These are phyloP conservation scores for Aspergillus oerlinghausenensis DNA, from an alignment of 2,329 filamentous ascomycete genomes.

Conservation along the genomic window DNA sequence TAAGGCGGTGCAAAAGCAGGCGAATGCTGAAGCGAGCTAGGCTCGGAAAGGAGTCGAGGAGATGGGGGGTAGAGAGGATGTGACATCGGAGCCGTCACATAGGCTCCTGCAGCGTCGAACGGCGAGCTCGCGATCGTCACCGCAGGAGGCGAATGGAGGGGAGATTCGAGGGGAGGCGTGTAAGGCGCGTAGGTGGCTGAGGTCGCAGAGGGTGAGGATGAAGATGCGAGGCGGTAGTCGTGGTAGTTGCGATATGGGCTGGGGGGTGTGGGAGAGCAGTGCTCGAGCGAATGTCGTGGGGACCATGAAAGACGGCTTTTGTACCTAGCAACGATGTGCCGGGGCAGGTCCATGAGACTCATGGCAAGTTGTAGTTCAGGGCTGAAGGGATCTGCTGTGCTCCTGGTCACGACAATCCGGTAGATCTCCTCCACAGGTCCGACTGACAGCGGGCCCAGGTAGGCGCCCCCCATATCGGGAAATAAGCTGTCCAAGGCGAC, in stretches of 20 bases:
- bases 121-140: slow-evolving; percentile 35
- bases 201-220: slow-evolving; percentile 35
- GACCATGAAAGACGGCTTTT: slow-evolving; percentile 64
- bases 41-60: slow-evolving; percentile 32
- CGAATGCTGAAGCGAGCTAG: slow-evolving; percentile 29
- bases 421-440: slow-evolving; percentile 83
- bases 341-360: slow-evolving; percentile 67
- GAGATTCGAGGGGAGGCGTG: slow-evolving; percentile 39
- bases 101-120: slow-evolving; percentile 30
- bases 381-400: slow-evolving; percentile 53
- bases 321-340: slow-evolving; percentile 65
- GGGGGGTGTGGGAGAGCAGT: slow-evolving; percentile 33
- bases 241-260: slow-evolving; percentile 30
- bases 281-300: slow-evolving; percentile 33
- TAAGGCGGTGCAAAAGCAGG: slow-evolving; percentile 37
- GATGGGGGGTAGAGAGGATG: slow-evolving; percentile 34
- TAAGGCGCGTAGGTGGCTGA: slow-evolving; percentile 36
- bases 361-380: slow-evolving; percentile 59
- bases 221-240: slow-evolving; percentile 30
- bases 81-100: slow-evolving; percentile 31
- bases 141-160: slow-evolving; percentile 37
- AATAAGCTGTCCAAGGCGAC: slow-evolving; percentile 86
- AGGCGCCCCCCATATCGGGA: slow-evolving; percentile 83
- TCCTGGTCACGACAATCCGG: slow-evolving; percentile 66
- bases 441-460: slow-evolving; percentile 76